A percentile compares a stretch with the other conserved stretches of the same genome.
These are phyloP conservation scores for Potentilla sterilis DNA, from an alignment of 306 rosid species.

Conservation along the genomic window DNA sequence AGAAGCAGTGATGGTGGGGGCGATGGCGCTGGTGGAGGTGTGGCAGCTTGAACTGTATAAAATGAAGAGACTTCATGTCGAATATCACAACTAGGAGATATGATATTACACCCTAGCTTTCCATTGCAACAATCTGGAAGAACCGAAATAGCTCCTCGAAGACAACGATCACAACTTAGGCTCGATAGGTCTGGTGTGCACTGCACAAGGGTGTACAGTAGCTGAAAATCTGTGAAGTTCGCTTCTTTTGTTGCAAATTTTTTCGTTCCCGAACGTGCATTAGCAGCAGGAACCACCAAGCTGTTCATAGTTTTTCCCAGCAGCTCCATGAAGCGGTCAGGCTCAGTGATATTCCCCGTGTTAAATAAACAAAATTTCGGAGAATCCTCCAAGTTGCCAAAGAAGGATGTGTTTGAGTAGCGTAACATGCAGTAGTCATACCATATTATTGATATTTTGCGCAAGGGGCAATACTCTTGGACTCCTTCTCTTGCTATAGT, in stretches of 20 bases:
- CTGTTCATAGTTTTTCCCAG: background rate
- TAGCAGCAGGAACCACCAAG: slow-evolving; percentile 3
- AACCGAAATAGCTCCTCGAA: background rate
- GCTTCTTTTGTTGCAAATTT: slow-evolving; percentile 7
- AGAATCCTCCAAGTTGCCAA: background rate
- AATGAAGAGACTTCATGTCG: slow-evolving; percentile 22
- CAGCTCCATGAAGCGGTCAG: slow-evolving; percentile 1
- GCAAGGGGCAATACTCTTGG: background rate
- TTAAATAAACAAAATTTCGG: rapidly evolving
- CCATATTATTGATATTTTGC: slow-evolving; percentile 12
- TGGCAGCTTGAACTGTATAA: background rate
- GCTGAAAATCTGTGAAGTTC: background rate
- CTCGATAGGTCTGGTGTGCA: slow-evolving; percentile 31
- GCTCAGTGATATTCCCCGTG: background rate
- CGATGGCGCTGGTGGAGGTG: background rate
- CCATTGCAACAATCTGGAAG: background rate
- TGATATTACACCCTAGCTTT: slow-evolving; percentile 11
- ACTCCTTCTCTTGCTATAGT: background rate
- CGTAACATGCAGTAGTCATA: slow-evolving; percentile 33
- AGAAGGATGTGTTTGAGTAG: slow-evolving; percentile 31
- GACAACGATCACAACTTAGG: slow-evolving; percentile 18
- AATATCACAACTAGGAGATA: background rate
- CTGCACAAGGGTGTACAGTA: slow-evolving; percentile 29
- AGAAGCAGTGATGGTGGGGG: background rate
- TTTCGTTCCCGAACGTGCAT: background rate